These are phyloP conservation scores for Pythium guiyangense DNA, from an alignment of 352 stramenopile genomes.

Conservation along the genomic window DNA sequence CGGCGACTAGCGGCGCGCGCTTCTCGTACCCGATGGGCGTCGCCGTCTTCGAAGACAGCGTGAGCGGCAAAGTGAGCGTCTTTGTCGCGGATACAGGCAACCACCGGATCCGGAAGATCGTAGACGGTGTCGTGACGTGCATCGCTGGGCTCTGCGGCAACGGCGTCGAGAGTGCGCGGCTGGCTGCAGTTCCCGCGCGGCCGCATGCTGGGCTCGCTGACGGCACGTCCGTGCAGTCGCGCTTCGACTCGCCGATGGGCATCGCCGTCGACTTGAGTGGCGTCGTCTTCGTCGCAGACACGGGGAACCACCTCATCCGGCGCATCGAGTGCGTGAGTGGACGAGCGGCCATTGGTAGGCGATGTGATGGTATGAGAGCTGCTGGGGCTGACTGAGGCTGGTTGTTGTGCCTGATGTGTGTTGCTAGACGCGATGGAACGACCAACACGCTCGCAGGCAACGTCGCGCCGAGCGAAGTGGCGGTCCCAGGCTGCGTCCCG, in stretches of 20 bases:
- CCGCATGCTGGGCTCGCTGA: slow-evolving; percentile 90
- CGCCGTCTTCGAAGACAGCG: slow-evolving; percentile 46
- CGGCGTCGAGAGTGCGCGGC: slow-evolving; percentile 56
- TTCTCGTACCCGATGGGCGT: slow-evolving; percentile 74
- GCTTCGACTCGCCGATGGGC: slow-evolving; percentile 92
- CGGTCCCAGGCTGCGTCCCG: slow-evolving; percentile 81
- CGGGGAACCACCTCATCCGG: slow-evolving; percentile 93
- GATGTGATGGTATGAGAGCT: too few species aligned
- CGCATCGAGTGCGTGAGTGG: slow-evolving; percentile 54
- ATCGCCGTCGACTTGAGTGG: slow-evolving; percentile 77
- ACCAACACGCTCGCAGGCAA: slow-evolving; percentile 65
- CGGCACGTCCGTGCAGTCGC: slow-evolving; percentile 58
- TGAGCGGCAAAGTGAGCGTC: slow-evolving; percentile 28
- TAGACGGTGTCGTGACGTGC: slow-evolving; percentile 70
- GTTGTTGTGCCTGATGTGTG: background rate
- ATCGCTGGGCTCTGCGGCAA: slow-evolving; percentile 86
- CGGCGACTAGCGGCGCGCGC: slow-evolving; percentile 23
- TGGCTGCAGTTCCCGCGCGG: slow-evolving; percentile 25
- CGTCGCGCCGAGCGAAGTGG: slow-evolving; percentile 49
- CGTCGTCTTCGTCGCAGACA: slow-evolving; percentile 93
- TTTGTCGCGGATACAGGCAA: slow-evolving; percentile 83
- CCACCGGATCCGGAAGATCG: slow-evolving; percentile 75
- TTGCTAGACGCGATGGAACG: slow-evolving; percentile 31
- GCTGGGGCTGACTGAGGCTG: background rate
- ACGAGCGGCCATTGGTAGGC: background rate